Base-by-base conservation (phyloP, 805 yeast species). In the Nakazawaea anatomiae region DNA sequence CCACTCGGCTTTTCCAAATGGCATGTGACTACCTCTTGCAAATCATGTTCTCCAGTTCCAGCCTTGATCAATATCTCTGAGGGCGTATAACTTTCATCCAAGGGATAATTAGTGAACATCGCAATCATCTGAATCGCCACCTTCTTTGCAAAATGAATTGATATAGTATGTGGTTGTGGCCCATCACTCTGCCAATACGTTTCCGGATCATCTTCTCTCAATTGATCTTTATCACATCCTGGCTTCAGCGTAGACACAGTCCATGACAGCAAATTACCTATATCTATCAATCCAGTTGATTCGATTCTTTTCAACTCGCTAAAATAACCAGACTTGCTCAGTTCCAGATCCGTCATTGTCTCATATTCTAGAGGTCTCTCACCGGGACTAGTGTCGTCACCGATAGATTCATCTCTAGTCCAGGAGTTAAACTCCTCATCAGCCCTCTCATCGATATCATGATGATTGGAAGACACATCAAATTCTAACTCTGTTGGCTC, bases 161-260 rank as follows among this genome's bases (percentile, higher is more conserved):
- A 87, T 5, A 94, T 71, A 30, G 70, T 73, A 67, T 94, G 99
- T 0, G 98, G 99, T 58, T 85, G 89, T 10, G 77, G 74, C 0
- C 97, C 99, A 62, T 94, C 99, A 43, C 95, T 85, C 66, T 94
- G 99, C 99, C 99, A 94, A 64, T 74, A 92, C 1, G 82, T 69
- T 31, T 76, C 73, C 0, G 92, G 87, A 4, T 82, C 74, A 58
- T 85, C 90, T 47, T 87, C 88, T 32, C 94, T 70, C 6, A 92
- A 71, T 58, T 84, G 84, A n/a, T 69, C 69, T 25, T 89, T 74
- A 0, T 94, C 94, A 58, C 73, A 82, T 0, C 89, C 94, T 8
- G 76, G 76, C 59, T 91, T 92, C 59, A 51, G 69, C 0, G 96
- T 85, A 1, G 96, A 87, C 0, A 89, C 82, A 38, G 82, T 76